Conservation (phyloP, 768 basidiomycete species). For the Phylloporus rhodoxanthus region DNA sequence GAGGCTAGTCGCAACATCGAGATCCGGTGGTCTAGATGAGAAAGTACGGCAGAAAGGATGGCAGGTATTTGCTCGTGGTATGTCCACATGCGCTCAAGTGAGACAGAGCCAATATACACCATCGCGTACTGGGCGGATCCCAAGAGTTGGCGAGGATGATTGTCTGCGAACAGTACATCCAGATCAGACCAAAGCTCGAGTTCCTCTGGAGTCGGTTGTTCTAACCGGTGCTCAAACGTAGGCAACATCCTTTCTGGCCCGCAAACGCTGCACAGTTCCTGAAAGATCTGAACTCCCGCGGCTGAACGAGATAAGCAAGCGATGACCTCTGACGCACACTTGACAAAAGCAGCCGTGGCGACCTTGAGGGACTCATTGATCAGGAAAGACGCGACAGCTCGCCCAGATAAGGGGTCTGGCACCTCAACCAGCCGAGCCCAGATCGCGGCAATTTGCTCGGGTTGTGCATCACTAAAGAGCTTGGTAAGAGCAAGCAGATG, state of each 20-base stretch:
- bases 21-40: constrained; percentile 75
- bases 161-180: constrained; percentile 62
- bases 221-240: constrained; percentile 64
- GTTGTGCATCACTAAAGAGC: constrained; percentile 64
- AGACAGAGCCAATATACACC: constrained; percentile 74
- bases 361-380: constrained; percentile 85
- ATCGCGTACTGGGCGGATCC: constrained; percentile 87
- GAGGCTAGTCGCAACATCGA: constrained; percentile 65
- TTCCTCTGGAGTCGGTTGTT: constrained; percentile 54
- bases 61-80: constrained; percentile 61
- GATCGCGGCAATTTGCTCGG: constrained; percentile 73
- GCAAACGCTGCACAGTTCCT: constrained; percentile 79
- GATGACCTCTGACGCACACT: constrained; percentile 74
- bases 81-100: constrained; percentile 73
- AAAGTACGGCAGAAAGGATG: constrained; percentile 74
- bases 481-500: constrained; percentile 81
- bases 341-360: constrained; percentile 70
- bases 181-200: constrained; percentile 77
- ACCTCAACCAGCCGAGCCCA: constrained; percentile 76
- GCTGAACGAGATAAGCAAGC: constrained; percentile 77
- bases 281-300: constrained; percentile 66
- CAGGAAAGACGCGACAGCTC: constrained; percentile 74
- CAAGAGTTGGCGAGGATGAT: constrained; percentile 62
- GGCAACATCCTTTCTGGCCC: constrained; percentile 83
- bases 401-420: constrained; percentile 67